Conservation (phyloP, 2,329 filamentous ascomycete genomes). For the Plectosphaerella sp. region DNA sequence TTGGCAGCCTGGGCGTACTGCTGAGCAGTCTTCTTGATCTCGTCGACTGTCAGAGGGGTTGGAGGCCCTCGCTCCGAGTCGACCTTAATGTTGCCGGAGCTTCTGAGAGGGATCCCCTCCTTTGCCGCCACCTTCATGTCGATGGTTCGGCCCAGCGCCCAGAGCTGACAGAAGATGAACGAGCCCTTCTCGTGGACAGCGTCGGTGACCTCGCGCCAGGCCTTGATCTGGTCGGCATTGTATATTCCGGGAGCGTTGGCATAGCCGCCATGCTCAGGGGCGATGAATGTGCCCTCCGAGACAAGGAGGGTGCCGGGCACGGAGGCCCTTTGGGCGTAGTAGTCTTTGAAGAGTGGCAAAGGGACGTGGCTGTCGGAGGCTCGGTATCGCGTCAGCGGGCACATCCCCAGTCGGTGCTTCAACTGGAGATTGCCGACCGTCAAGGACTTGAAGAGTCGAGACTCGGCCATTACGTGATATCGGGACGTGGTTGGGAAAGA, state of each 20-base stretch:
- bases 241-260: constrained; percentile 52
- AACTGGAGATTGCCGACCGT: constrained; percentile 13
- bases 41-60: constrained; percentile 65
- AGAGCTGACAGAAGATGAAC: constrained; percentile 57
- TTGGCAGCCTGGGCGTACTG: constrained; percentile 50
- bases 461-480: constrained; percentile 5
- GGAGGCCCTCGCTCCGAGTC: constrained; percentile 56
- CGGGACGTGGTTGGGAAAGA: not conserved
- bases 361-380: constrained; percentile 9
- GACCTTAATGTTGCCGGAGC: constrained; percentile 22
- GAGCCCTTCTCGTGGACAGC: constrained; percentile 20
- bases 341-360: constrained; percentile 20
- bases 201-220: constrained; percentile 16
- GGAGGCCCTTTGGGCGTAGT: constrained; percentile 38
- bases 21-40: constrained; percentile 58
- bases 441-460: constrained; percentile 13
- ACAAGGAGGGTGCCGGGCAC: constrained; percentile 37
- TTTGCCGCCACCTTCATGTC: constrained; percentile 16
- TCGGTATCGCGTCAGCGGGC: constrained; percentile 16
- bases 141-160: constrained; percentile 53
- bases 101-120: constrained; percentile 19
- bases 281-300: constrained; percentile 38
- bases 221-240: constrained; percentile 38
- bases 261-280: constrained; percentile 23
- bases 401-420: constrained; percentile 17